Percentiles rank a stretch among this genome's conserved stretches.
phyloP scores from a whole-genome alignment of 129 eudicot genomes.

The Pulicaria dysenterica region DNA sequence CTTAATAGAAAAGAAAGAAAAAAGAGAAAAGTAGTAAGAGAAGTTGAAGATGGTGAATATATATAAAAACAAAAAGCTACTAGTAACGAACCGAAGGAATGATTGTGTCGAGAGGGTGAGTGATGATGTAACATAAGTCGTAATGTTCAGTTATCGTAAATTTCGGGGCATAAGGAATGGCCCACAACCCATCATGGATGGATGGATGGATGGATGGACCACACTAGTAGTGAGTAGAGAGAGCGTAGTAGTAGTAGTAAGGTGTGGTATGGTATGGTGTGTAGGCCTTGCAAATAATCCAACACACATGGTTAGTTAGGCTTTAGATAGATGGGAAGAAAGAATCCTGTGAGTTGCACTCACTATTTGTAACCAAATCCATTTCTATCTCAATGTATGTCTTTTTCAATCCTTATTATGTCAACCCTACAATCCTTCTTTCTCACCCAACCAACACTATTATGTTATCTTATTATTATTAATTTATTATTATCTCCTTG shows the following conservation, averaged over 20 bases:
- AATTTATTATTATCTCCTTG: too few relatives aligned
- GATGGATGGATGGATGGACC: slow-evolving; percentile 23
- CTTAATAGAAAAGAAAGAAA: too few relatives aligned
- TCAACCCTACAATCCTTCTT: background rate
- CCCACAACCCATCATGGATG: slow-evolving; percentile 32
- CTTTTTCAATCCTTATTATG: slow-evolving; percentile 29
- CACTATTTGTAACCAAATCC: slow-evolving; percentile 15
- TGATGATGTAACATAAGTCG: slow-evolving; percentile 16
- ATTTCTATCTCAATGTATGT: slow-evolving; percentile 7
- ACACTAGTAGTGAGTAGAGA: too few relatives aligned
- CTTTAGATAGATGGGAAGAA: background rate
- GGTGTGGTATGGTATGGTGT: slow-evolving; percentile 18
- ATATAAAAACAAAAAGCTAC: background rate
- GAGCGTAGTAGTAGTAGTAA: too few relatives aligned
- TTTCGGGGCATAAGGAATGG: slow-evolving; percentile 22
- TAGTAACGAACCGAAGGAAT: slow-evolving; percentile 15
- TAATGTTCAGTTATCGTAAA: slow-evolving; percentile 22
- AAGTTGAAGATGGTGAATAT: too few relatives aligned
- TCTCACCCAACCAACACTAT: background rate
- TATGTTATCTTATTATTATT: too few relatives aligned
- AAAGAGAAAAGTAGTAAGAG: too few relatives aligned
- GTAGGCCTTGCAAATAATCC: slow-evolving; percentile 34
- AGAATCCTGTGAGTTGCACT: background rate
- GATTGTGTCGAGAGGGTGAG: slow-evolving; percentile 14
- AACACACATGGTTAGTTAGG: slow-evolving; percentile 28